Conservation (phyloP, 2,329 filamentous ascomycete genomes). For the Aspergillus jensenii region DNA sequence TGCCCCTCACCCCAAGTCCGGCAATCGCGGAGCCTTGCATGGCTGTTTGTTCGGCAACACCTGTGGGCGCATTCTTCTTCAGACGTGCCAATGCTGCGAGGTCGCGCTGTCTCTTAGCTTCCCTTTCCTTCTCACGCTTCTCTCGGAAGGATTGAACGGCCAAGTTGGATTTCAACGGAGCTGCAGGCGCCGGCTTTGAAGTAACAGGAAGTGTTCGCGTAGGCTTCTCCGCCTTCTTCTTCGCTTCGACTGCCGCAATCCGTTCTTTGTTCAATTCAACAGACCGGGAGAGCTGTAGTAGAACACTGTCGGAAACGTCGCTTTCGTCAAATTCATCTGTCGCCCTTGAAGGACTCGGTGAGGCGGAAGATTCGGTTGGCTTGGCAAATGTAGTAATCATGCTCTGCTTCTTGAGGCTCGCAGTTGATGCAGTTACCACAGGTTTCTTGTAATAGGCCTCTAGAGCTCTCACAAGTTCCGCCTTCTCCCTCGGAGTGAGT, state of each 20-base stretch:
- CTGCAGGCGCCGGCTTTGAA: constrained; percentile 23
- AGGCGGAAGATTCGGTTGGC: constrained; percentile 35
- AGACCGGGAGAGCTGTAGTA: constrained; percentile 43
- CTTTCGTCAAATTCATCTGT: constrained; percentile 43
- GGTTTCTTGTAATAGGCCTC: constrained; percentile 52
- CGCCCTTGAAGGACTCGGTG: constrained; percentile 29
- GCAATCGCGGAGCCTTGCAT: constrained; percentile 78
- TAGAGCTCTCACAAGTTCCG: constrained; percentile 69
- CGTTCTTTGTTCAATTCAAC: constrained; percentile 44
- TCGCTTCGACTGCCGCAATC: constrained; percentile 30
- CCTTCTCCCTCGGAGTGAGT: constrained; percentile 76
- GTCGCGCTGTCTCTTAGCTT: constrained; percentile 71
- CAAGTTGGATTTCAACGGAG: constrained; percentile 30
- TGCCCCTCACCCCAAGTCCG: constrained; percentile 70
- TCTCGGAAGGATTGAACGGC: constrained; percentile 64
- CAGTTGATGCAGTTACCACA: constrained; percentile 43
- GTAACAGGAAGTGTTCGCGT: constrained; percentile 25
- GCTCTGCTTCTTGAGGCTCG: constrained; percentile 45
- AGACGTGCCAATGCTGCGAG: constrained; percentile 70
- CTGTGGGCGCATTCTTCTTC: constrained; percentile 54
- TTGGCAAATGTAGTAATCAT: constrained; percentile 42
- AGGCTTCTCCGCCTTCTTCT: constrained; percentile 26
- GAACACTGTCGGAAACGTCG: constrained; percentile 40
- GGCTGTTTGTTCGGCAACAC: constrained; percentile 56
- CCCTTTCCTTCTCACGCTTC: constrained; percentile 71